Percentiles rank a stretch among this genome's conserved stretches.
Conservation (phyloP, 352 stramenopile genomes). For the Phytophthora sp. region DNA sequence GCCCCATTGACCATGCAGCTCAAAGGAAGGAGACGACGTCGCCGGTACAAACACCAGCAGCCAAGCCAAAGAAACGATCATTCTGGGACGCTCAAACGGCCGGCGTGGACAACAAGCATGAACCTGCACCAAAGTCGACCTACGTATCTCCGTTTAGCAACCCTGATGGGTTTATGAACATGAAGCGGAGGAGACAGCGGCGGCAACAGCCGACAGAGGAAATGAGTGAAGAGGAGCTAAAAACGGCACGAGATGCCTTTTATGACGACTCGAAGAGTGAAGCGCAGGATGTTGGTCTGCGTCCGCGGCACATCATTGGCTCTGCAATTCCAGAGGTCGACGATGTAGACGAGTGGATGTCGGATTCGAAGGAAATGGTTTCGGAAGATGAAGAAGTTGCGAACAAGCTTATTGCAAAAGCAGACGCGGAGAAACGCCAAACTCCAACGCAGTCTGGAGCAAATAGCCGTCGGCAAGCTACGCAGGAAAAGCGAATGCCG, state of each 20-base stretch:
- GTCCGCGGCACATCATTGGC: conserved; percentile 50
- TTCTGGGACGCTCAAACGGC: conserved; percentile 37
- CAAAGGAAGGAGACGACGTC: conserved; percentile 2
- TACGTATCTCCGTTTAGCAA: conserved; percentile 72
- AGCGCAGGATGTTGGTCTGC: conserved; percentile 18
- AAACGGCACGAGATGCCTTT: conserved; percentile 30
- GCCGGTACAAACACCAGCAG: neutral
- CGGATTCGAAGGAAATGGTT: conserved; percentile 53
- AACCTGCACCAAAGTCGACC: neutral
- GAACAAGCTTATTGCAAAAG: neutral
- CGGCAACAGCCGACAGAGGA: conserved; percentile 8
- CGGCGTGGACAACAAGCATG: conserved; percentile 1
- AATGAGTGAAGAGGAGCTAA: conserved; percentile 30
- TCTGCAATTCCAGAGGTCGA: conserved; percentile 36
- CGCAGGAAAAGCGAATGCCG: neutral
- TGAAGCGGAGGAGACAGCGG: conserved; percentile 25
- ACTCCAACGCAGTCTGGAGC: neutral
- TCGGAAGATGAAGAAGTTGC: conserved; percentile 17
- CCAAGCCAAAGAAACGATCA: conserved; percentile 30
- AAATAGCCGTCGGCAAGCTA: neutral
- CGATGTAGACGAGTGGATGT: conserved; percentile 66
- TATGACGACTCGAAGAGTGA: conserved; percentile 44
- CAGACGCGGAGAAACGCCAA: neutral
- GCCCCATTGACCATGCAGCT: neutral
- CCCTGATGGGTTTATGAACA: conserved; percentile 33